Conservation (phyloP, 1,284 basidiomycete species). For the Cryptococcus sp. region DNA sequence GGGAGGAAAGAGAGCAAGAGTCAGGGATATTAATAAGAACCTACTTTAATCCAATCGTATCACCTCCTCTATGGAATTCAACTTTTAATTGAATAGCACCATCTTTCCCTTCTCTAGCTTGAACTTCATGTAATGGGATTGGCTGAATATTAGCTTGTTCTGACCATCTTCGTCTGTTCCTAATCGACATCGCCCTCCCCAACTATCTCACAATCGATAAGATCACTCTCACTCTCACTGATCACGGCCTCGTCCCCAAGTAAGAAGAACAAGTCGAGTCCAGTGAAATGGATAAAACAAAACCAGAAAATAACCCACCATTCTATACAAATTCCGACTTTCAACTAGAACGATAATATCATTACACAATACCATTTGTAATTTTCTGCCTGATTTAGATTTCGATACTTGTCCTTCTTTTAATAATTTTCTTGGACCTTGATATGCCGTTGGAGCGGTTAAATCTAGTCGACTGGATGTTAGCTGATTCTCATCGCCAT, state of each 20-base stretch:
- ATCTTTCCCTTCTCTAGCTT: conserved; percentile 50
- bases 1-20: neutral
- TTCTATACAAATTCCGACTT: conserved; percentile 67
- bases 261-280: conserved; percentile 1
- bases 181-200: no score
- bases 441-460: conserved; percentile 77
- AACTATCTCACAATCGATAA: no score
- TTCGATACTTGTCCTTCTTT: conserved; percentile 76
- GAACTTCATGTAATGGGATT: conserved; percentile 43
- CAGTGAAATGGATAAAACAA: conserved; percentile 5
- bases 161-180: no score
- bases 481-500: no score
- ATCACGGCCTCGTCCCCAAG: no score
- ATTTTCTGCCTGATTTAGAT: conserved; percentile 73
- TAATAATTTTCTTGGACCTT: conserved; percentile 69
- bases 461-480: conserved; percentile 69
- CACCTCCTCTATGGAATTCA: conserved; percentile 69
- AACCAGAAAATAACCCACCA: conserved; percentile 56
- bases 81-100: conserved; percentile 63
- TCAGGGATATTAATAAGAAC: no score
- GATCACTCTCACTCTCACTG: conserved; percentile 61
- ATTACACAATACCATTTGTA: conserved; percentile 72
- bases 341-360: conserved; percentile 77
- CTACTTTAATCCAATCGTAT: conserved; percentile 57
- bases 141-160: no score